Evolutionary conservation across 208 protist species (phyloP).

Genomic region (Porcisia hertigi): DNA sequence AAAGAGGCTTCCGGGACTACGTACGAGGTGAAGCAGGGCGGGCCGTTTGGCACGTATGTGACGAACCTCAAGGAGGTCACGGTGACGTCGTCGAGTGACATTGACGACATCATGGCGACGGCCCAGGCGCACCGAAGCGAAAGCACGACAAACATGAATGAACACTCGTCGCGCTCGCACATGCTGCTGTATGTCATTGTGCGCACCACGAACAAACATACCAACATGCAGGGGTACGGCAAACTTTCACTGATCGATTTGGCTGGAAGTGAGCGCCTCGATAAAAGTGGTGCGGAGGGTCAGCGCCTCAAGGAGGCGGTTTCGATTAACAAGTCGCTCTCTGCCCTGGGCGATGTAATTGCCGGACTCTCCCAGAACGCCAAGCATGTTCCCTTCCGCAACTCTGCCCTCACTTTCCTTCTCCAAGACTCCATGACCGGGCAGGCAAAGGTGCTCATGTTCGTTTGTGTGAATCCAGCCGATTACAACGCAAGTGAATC

Average conservation of each 20-base stretch:
- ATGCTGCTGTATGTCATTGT: slow-evolving; percentile 93
- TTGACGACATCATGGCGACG: slow-evolving; percentile 81
- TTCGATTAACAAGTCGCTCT: slow-evolving; percentile 93
- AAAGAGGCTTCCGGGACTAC: slow-evolving; percentile 47
- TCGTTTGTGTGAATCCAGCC: slow-evolving; percentile 93
- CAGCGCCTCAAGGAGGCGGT: slow-evolving; percentile 91
- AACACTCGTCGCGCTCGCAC: slow-evolving; percentile 93
- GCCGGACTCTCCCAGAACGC: slow-evolving; percentile 72
- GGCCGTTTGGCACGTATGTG: slow-evolving; percentile 88
- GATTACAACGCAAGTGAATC: slow-evolving; percentile 93
- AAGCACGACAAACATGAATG: slow-evolving; percentile 93
- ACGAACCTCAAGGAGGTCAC: slow-evolving; percentile 84
- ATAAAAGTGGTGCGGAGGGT: slow-evolving; percentile 87
- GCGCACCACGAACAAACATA: slow-evolving; percentile 87
- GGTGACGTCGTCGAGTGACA: slow-evolving; percentile 71
- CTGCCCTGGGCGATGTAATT: slow-evolving; percentile 91
- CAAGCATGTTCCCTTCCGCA: slow-evolving; percentile 93
- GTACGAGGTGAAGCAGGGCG: slow-evolving; percentile 91
- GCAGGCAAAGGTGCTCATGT: slow-evolving; percentile 96
- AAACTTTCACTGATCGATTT: slow-evolving; percentile 95
- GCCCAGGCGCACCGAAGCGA: slow-evolving; percentile 77
- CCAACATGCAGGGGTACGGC: slow-evolving; percentile 87
- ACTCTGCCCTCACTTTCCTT: slow-evolving; percentile 91
- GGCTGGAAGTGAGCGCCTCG: slow-evolving; percentile 91
- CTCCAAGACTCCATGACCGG: slow-evolving; percentile 93